Conservation (phyloP, 352 stramenopile species). For the Globisporangium polare region DNA sequence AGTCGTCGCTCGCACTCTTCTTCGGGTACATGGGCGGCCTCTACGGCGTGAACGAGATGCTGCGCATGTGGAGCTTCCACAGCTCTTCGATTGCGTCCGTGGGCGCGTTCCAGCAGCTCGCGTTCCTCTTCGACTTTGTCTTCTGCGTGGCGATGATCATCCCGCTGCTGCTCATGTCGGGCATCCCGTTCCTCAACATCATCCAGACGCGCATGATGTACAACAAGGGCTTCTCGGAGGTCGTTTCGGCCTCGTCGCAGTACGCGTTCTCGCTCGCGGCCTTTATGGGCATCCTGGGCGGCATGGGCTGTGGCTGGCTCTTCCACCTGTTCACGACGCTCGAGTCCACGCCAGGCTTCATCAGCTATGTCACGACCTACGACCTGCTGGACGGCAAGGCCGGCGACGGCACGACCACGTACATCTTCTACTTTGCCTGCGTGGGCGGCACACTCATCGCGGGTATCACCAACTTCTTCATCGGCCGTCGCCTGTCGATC, state of each 20-base stretch:
- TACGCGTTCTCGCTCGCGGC: slow-evolving; percentile 81
- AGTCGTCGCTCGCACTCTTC: slow-evolving; percentile 56
- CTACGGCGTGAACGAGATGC: slow-evolving; percentile 85
- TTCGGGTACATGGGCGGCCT: slow-evolving; percentile 74
- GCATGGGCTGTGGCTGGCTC: slow-evolving; percentile 68
- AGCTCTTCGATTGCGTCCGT: slow-evolving; percentile 58
- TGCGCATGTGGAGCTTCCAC: slow-evolving; percentile 80
- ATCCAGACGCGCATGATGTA: slow-evolving; percentile 91
- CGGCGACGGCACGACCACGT: slow-evolving; percentile 59
- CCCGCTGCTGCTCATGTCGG: slow-evolving; percentile 74
- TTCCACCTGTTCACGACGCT: slow-evolving; percentile 77
- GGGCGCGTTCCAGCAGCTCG: slow-evolving; percentile 71
- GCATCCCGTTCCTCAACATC: slow-evolving; percentile 83
- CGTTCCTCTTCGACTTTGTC: slow-evolving; percentile 86
- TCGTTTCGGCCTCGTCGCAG: slow-evolving; percentile 81
- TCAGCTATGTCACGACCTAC: slow-evolving; percentile 79
- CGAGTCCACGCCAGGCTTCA: slow-evolving; percentile 69
- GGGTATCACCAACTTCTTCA: slow-evolving; percentile 62
- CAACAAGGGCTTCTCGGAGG: slow-evolving; percentile 86
- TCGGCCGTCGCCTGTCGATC: slow-evolving; percentile 72
- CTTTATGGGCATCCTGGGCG: slow-evolving; percentile 71
- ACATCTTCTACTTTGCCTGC: slow-evolving; percentile 59
- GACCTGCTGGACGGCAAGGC: slow-evolving; percentile 54
- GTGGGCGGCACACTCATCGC: slow-evolving; percentile 50
- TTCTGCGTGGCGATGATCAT: slow-evolving; percentile 73